These are phyloP conservation scores for Pseudisothecium myosuroides DNA, from an alignment of 225 moss, liverwort and hornwort genomes.

Conservation along the genomic window DNA sequence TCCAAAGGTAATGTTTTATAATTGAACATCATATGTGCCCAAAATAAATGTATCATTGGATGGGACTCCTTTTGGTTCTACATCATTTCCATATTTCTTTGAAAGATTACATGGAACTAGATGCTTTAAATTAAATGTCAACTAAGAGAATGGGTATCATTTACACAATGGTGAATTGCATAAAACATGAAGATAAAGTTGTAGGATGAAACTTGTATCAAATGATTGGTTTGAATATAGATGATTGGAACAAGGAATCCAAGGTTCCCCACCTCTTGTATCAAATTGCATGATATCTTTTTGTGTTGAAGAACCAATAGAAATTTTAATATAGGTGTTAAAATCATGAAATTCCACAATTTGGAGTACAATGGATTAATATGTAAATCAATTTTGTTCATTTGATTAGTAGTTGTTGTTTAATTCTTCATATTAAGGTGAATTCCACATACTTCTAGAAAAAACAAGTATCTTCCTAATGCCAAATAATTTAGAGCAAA, in stretches of 20 bases:
- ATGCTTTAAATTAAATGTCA: neutral
- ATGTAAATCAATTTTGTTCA: neutral
- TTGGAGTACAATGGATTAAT: neutral
- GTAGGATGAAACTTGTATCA: neutral
- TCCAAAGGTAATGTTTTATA: neutral
- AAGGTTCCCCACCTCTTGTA: neutral
- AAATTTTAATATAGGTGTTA: neutral
- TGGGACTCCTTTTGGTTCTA: neutral
- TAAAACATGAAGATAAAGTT: neutral
- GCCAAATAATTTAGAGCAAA: neutral
- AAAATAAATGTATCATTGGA: neutral
- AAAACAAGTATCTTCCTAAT: neutral
- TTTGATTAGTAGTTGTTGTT: neutral
- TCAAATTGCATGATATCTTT: neutral
- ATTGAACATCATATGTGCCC: neutral
- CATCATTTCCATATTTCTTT: accelerated
- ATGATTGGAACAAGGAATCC: neutral
- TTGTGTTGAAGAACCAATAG: neutral
- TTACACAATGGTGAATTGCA: neutral
- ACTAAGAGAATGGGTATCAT: neutral
- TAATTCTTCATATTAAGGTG: neutral
- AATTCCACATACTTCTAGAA: neutral
- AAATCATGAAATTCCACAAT: neutral
- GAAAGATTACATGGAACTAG: neutral
- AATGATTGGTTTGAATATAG: neutral